These are phyloP conservation scores for Plantago major DNA, from an alignment of 257 asterid genomes.

Conservation along the genomic window DNA sequence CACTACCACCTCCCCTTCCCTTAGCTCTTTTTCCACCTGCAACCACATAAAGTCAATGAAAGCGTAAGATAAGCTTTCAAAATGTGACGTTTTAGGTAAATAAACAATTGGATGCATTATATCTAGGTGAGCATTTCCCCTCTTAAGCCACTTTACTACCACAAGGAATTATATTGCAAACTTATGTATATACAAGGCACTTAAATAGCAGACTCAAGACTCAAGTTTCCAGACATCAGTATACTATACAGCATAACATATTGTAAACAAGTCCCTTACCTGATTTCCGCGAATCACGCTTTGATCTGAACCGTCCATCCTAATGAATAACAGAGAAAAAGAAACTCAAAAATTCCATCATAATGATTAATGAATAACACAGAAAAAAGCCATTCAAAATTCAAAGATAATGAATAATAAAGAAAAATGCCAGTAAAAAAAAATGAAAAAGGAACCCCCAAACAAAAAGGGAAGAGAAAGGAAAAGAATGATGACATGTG, in stretches of 20 bases:
- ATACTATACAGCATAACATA: neutral
- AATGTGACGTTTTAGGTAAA: neutral
- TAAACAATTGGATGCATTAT: neutral
- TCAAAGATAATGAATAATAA: too few relatives aligned
- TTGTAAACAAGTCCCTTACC: slow-evolving; percentile 45
- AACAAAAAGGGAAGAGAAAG: neutral
- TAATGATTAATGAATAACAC: too few relatives aligned
- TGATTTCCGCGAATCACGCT: slow-evolving; percentile 98
- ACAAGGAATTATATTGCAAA: neutral
- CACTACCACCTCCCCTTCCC: slow-evolving; percentile 79
- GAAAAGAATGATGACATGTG: neutral
- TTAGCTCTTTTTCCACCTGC: slow-evolving; percentile 91
- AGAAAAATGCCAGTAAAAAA: slow-evolving; percentile 13
- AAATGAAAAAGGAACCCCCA: slow-evolving; percentile 20
- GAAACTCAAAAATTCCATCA: slow-evolving; percentile 18
- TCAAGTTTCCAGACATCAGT: neutral
- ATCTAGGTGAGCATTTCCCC: neutral
- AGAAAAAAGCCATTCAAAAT: neutral
- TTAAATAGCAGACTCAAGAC: neutral
- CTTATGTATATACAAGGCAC: neutral
- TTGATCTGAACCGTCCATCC: slow-evolving; percentile 98
- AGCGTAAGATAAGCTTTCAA: slow-evolving; percentile 13
- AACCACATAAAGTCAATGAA: slow-evolving; percentile 10
- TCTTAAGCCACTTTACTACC: neutral
- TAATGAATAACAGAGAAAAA: slow-evolving; percentile 41